Percentiles rank a stretch among this genome's conserved stretches.
Evolutionary conservation across 192 early-diverging fungal genomes (phyloP).

Genomic region (Backusella macrospora): DNA sequence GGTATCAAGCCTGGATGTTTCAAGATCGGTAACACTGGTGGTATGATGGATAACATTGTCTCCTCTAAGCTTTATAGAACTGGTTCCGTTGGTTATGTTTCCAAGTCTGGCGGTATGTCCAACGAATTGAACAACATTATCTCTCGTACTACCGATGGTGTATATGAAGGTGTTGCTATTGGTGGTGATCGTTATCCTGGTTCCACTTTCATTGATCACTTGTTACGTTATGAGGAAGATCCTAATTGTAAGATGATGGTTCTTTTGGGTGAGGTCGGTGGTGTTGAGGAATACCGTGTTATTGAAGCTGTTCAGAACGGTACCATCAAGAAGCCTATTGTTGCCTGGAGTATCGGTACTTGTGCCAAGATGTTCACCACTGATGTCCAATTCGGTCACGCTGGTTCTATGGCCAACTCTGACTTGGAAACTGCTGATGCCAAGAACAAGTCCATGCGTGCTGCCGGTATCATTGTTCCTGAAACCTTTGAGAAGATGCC

Average conservation of each 20-base stretch:
- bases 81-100: constrained; percentile 97
- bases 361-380: constrained; percentile 99
- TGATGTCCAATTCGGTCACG: constrained; percentile 99
- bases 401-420: constrained; percentile 94
- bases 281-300: constrained; percentile 95
- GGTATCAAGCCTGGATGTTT: constrained; percentile 99
- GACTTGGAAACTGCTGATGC: constrained; percentile 95
- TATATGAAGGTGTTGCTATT: constrained; percentile 98
- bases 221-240: constrained; percentile 93
- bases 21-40: constrained; percentile 99
- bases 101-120: constrained; percentile 99
- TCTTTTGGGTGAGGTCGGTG: constrained; percentile 96
- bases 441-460: constrained; percentile 88
- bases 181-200: constrained; percentile 99
- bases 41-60: constrained; percentile 99
- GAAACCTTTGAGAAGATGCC: constrained; percentile 97
- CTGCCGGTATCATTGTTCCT: constrained; percentile 89
- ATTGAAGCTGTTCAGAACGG: constrained; percentile 88
- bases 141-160: constrained; percentile 93
- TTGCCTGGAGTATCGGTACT: constrained; percentile 99
- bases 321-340: constrained; percentile 96
- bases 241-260: constrained; percentile 93
- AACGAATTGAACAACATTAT: constrained; percentile 99
- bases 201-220: constrained; percentile 97
- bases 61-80: constrained; percentile 95